These are phyloP conservation scores for Phylloporus scabripes DNA, from an alignment of 768 basidiomycete genomes.

Conservation along the genomic window DNA sequence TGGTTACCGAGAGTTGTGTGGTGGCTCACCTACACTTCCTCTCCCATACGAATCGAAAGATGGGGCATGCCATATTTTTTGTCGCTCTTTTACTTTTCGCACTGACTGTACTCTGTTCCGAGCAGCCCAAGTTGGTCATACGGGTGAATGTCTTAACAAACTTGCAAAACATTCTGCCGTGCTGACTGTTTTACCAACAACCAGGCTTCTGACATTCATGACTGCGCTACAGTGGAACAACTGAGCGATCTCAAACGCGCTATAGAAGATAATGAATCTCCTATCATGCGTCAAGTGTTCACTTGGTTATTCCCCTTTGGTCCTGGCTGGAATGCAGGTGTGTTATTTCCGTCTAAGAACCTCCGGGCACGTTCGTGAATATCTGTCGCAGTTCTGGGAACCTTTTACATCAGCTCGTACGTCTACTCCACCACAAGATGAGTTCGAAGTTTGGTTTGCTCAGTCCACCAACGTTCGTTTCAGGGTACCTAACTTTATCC, in stretches of 20 bases:
- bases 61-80: conserved; percentile 27
- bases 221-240: conserved; percentile 38
- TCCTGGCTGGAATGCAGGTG: conserved; percentile 79
- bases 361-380: conserved; percentile 19
- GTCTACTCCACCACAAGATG: conserved; percentile 29
- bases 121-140: conserved; percentile 23
- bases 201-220: conserved; percentile 42
- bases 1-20: not conserved
- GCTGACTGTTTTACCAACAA: conserved; percentile 8
- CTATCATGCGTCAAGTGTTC: conserved; percentile 76
- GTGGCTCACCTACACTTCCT: not conserved
- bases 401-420: conserved; percentile 95
- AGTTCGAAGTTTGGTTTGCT: conserved; percentile 18
- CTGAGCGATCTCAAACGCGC: conserved; percentile 56
- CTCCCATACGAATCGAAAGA: conserved; percentile 4
- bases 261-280: conserved; percentile 60
- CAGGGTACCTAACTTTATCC: conserved; percentile 91
- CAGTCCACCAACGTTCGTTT: conserved; percentile 21
- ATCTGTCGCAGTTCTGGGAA: conserved; percentile 59
- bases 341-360: conserved; percentile 9
- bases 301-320: conserved; percentile 83
- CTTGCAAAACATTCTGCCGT: not conserved
- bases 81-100: conserved; percentile 42
- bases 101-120: conserved; percentile 16
- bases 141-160: conserved; percentile 23